A percentile compares a stretch with the other conserved stretches of the same genome.
Conservation (phyloP, 1,284 basidiomycete species). For the Rugosomyces carneus region DNA sequence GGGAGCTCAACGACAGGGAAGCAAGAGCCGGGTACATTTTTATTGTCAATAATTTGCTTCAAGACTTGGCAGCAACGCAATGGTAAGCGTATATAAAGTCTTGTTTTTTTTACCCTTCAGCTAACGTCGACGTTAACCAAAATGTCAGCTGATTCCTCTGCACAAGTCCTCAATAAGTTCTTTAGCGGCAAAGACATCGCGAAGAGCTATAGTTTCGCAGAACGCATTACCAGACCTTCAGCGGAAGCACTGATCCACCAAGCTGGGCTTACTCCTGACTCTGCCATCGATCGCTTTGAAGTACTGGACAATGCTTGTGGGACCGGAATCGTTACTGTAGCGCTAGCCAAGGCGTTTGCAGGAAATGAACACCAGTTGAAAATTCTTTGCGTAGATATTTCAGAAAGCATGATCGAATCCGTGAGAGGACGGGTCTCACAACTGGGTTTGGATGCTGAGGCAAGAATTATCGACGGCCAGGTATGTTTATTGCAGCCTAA, state of each 20-base stretch:
- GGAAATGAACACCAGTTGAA: not conserved
- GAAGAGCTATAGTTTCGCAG: not conserved
- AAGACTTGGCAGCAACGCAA: too few species aligned
- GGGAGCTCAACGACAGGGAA: too few species aligned
- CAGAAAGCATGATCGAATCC: not conserved
- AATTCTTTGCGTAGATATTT: slow-evolving; percentile 2
- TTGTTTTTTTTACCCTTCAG: too few species aligned
- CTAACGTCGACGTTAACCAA: too few species aligned
- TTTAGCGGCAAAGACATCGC: slow-evolving; percentile 2
- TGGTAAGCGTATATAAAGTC: too few species aligned
- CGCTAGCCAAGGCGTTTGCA: not conserved
- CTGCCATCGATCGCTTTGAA: not conserved
- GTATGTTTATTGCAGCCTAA: not conserved
- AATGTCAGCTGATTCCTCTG: not conserved
- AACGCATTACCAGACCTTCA: slow-evolving; percentile 1
- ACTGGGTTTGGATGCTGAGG: slow-evolving; percentile 2
- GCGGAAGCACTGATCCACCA: slow-evolving; percentile 1
- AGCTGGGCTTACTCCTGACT: not conserved
- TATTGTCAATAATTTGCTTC: too few species aligned
- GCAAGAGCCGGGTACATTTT: too few species aligned
- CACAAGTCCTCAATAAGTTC: not conserved
- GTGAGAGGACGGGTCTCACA: not conserved
- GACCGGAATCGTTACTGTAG: not conserved
- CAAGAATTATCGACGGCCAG: not conserved
- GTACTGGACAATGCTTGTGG: slow-evolving; percentile 5